Evolutionary conservation across 768 basidiomycete species (phyloP), one percentile per base, ranked within the genome.

Genomic region (Lentinula raphanica): DNA sequence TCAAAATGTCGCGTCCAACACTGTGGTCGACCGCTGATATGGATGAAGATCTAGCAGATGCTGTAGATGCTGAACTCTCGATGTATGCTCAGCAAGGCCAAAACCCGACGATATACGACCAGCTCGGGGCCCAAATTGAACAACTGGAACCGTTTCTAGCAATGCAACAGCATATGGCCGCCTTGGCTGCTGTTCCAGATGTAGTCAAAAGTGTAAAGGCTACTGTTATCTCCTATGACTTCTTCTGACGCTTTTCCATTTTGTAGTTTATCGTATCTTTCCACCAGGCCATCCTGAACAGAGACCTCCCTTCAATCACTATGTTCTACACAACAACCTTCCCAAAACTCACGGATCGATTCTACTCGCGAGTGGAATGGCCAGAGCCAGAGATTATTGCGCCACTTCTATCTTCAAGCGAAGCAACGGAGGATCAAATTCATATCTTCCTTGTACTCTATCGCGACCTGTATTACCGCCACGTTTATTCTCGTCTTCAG

Each of bases 261-360:
- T 45, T 49, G 19, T 60, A 96, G 91, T 98, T 98, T 76, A 89
- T 98, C 67, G 85, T 96, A 5, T 91, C 92, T 65, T 97, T 98
- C 72, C 91, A 96, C 68, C 85, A 96, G 79, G 90, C 94, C 21
- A 91, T 98, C 35, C 77, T 90, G 51, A 86, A 93, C 44, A 94
- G 95, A 70, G 96, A 98, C 72, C 81, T 97, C 2, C 77, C 85
- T 4, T 90, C 94, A 66, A 96, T 99, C 63, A 92, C 91, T 4
- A 79, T 88, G 21, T 92, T 94, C 53, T 99, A 99, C 68, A 95
- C 98, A 75, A 92, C 88, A 51, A 94, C 94, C 5, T 99, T 95
- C 95, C 96, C 94, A 73, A 87, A 90, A 61, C 86, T 95, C 68
- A 97, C 96, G 0, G 92, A 97, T 77, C 94, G 95, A 76, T 94